Base-by-base conservation (phyloP, 768 basidiomycete genomes). In the Suillus alpinus region DNA sequence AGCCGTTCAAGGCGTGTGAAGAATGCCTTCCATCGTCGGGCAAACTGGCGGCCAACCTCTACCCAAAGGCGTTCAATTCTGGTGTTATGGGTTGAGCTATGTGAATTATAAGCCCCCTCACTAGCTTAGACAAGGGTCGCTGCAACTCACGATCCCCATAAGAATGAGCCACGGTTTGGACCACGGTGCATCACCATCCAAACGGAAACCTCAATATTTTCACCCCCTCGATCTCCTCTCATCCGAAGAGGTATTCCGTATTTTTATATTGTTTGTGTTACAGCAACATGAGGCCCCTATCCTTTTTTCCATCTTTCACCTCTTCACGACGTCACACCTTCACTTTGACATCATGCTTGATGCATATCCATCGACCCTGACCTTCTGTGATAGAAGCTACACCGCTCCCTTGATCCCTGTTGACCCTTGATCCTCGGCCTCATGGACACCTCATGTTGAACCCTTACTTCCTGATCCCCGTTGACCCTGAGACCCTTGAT, bases 191-290 rank as follows among this genome's bases (percentile, higher is more conserved):
- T 55, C 18, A 65, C 61, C 67, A 71, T 68, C 31, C 55, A 67
- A 4, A 20, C 40, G n/a, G 76, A 73, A 20, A 78, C 73, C 12
- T 65, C 57, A 3, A n/a, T n/a, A n/a, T n/a, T n/a, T n/a, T n/a
- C n/a, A n/a, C n/a, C n/a, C n/a, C n/a, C n/a, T n/a, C n/a, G n/a
- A 77, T 81, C 77, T 8, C 76, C 78, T 7, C 75, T 59, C 3
- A 75, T 26, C 1, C 71, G 61, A 9, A 66, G 69, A 0, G 77
- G 78, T 0, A 72, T 36, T 2, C 77, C 74, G 65, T 73, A 70
- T 6, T 58, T 39, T 3, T 16, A 14, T 18, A 65, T 57, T 0
- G 66, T 70, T 36, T 26, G n/a, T n/a, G n/a, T n/a, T n/a, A n/a
- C n/a, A n/a, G n/a, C n/a, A n/a, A n/a, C n/a, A n/a, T n/a, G n/a